Conservation (phyloP, 345 rosid species). For the Hibiscus syriacus region DNA sequence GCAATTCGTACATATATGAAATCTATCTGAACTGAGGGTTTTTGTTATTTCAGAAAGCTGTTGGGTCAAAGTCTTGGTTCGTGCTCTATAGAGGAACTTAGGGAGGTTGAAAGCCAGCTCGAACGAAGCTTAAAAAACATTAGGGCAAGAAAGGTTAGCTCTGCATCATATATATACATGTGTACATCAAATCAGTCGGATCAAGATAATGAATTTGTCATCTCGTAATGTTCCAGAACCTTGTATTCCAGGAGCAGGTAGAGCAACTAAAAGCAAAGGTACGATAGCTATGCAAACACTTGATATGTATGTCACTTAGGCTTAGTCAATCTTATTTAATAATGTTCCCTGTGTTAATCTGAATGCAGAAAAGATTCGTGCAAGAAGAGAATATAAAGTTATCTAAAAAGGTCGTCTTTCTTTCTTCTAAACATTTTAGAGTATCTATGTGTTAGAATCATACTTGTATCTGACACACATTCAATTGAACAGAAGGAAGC, state of each 20-base stretch:
- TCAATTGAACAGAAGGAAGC: conserved; percentile 15
- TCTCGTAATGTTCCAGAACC: conserved; percentile 26
- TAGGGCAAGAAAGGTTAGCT: conserved; percentile 55
- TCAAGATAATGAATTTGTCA: background rate
- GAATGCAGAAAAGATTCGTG: conserved; percentile 41
- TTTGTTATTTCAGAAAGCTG: conserved; percentile 43
- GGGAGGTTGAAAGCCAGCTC: conserved; percentile 30
- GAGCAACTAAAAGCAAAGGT: conserved; percentile 43
- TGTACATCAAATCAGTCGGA: background rate
- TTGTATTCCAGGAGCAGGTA: conserved; percentile 35
- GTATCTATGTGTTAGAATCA: background rate
- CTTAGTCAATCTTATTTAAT: background rate
- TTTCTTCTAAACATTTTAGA: background rate
- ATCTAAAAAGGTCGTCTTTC: conserved; percentile 26
- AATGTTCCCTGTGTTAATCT: background rate
- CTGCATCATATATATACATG: too few relatives aligned
- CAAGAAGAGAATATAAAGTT: conserved; percentile 38
- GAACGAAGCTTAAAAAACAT: conserved; percentile 39
- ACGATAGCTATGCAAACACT: background rate
- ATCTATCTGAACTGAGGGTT: background rate
- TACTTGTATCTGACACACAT: background rate
- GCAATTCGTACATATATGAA: too few relatives aligned
- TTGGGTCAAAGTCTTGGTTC: conserved; percentile 41
- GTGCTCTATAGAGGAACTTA: conserved; percentile 39
- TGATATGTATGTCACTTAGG: background rate